Base-by-base conservation (phyloP, 768 basidiomycete species). In the Suillus paluster region DNA sequence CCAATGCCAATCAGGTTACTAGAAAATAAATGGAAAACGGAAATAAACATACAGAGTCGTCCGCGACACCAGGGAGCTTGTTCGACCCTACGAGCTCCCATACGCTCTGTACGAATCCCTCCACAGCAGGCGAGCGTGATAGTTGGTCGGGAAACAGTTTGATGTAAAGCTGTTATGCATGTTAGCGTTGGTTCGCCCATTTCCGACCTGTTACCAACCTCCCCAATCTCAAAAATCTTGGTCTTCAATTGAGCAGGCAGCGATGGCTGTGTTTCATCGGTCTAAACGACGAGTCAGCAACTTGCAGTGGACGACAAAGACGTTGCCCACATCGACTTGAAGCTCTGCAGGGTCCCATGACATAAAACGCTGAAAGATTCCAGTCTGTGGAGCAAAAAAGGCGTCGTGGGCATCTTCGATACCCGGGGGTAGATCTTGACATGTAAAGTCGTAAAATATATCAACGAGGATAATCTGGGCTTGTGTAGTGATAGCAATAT, bases 351-450 rank as follows among this genome's bases (percentile, higher is more conserved):
- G 86, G 69, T 95, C 86, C 93, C 93, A 97, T 5, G 79, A 78
- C 64, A 99, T 76, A 68, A 97, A 92, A 60, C 83, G 84, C 62
- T 94, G 86, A 71, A 98, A 91, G 79, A 87, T 88, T 2, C 92
- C 92, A 3, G 74, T 78, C 0, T 78, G 78, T 1, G 87, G 80
- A 4, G 82, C 88, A 74, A 98, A 97, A 73, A 97, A 97, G 63
- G 90, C 85, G 21, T 83, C 79, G 62, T 95, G 87, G 30, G 87
- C 80, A 69, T 99, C 97, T 72, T 99, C 97, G 68, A 99, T 89
- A 66, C 88, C 90, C 15, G 95, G 94, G 5, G 96, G 97, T 19
- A 99, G 81, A 76, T 99, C 97, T 66, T 99, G 97, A 67, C 92
- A 92, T 2, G 91, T 95, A 65, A 99, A 86, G 75, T 99, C 97